Base-by-base conservation (phyloP, 768 basidiomycete species). In the Trametes gibbosa region DNA sequence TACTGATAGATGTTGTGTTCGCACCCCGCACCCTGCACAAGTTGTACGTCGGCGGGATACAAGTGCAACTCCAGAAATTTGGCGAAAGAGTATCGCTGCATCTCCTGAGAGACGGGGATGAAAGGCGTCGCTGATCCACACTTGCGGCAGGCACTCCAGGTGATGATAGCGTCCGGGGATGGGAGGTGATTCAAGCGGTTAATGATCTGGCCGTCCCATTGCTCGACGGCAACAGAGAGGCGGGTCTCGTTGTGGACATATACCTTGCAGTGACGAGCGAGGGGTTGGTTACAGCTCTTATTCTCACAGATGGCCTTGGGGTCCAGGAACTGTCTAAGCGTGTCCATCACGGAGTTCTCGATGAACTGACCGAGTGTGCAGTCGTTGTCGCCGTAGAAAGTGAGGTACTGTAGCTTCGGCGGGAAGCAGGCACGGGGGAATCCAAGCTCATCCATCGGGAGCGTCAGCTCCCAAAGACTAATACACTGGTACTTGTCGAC, bases 11-110 rank as follows among this genome's bases (percentile, higher is more conserved):
- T 91, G 69, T 98, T 97, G 73, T 99, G 97, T 56, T 89, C 83
- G 69, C 97, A 98, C 3, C 87, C 88, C 32, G 93, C 92, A 9
- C 90, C 92, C 66, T 86, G 88, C n/a, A 92, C 85, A 48, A 92
- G 77, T 66, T 85, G 81, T 67, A 95, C 86, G 62, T 92, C 85
- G 34, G 92, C 84, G 29, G 94, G 95, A 73, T 98, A 97, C 73
- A 98, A 98, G 69, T 94, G 90, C 25, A 96, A 84, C 69, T 99
- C 96, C 27, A 99, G 81, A 72, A 96, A 98, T 66, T 97, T 95
- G 35, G 90, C 92, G 70, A 98, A 96, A 5, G 95, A 98, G 70
- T 96, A 94, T 56, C 88, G 79, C 67, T 92, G 90, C 81, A 95
- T 94, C 70, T 96, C 94, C 65, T 92, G 88, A 1, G 92, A 92